Evolutionary conservation across 257 asterid genomes (phyloP), one percentile per base, ranked within the genome.

Genomic region (Nicotiana otophora): DNA sequence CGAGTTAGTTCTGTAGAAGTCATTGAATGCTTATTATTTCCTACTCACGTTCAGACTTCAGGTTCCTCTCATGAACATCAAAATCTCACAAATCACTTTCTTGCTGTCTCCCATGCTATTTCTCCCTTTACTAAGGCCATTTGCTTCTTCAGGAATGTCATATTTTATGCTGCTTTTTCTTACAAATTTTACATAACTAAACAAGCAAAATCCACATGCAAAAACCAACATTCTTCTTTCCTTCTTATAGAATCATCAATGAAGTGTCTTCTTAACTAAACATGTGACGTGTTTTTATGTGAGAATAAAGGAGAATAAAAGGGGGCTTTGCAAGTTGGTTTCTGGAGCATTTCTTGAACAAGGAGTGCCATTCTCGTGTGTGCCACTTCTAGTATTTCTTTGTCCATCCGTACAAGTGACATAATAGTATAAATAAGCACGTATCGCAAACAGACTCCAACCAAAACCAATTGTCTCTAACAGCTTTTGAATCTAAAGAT

Each of bases 321-420:
- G 42, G 63, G 80, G 26, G 62, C 80, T 75, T 72, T 51, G 63
- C 28, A 9, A 51, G 28, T 26, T 75, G 63, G 46, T 51, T 75
- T 51, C 3, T 20, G 42, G 61, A 26, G 80, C 42, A 33, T 26
- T 51, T 51, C 80, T 75, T 26, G 42, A 51, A 75, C 46, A 26
- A 75, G 9, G 20, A 26, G 80, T 51, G 80, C 80, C 63, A 26
- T 75, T 75, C 80, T 75, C 80, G 80, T 75, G 80, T 75, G 80
- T 48, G 42, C 63, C 51, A 28, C 63, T 51, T 75, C 39, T 75
- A 26, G 26, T 51, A 75, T 75, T 75, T 26, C 63, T 51, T 75
- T 51, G 62, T 75, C 63, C 63, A 51, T 26, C 79, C 80, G 8
- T 51, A 74, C 9, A 74, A 17, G 80, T 26, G 48, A 74, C 28